Percentiles rank a stretch among this genome's conserved stretches.
phyloP scores from a whole-genome alignment of 805 yeast species.

The Ogataea nitratoaversa region DNA sequence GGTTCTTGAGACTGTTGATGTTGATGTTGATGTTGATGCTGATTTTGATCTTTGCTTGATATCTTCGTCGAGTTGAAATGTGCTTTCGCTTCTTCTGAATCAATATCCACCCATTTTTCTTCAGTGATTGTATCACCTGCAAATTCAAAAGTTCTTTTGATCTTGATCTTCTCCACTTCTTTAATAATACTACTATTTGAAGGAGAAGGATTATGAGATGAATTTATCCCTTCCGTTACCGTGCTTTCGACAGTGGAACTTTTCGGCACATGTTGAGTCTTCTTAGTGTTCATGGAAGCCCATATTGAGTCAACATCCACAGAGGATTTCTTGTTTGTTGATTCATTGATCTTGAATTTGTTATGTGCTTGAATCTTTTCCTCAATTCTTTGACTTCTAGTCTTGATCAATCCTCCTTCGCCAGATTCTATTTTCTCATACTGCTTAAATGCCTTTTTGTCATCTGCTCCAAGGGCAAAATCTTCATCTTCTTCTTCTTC shows the following conservation, averaged over 20 bases:
- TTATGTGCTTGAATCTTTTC: constrained; percentile 32
- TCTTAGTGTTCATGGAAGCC: constrained; percentile 43
- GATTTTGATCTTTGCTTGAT: not conserved
- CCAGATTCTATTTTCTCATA: constrained; percentile 54
- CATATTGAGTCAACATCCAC: constrained; percentile 50
- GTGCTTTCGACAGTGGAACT: not conserved
- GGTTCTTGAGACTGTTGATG: constrained; percentile 1
- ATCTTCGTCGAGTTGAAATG: constrained; percentile 52
- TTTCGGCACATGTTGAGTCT: not conserved
- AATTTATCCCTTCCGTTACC: not conserved
- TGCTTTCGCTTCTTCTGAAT: constrained; percentile 85
- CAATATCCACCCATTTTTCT: constrained; percentile 67
- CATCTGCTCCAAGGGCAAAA: constrained; percentile 30
- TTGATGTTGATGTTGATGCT: constrained; percentile 1
- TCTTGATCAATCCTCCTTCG: constrained; percentile 62
- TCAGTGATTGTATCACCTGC: constrained; percentile 84
- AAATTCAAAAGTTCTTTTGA: constrained; percentile 75
- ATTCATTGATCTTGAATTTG: constrained; percentile 14
- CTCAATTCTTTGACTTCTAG: constrained; percentile 56
- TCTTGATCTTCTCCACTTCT: constrained; percentile 50
- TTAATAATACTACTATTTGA: not conserved
- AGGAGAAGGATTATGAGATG: too few species aligned
- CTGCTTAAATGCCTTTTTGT: constrained; percentile 22
- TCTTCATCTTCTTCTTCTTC: constrained; percentile 25
- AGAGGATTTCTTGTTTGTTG: constrained; percentile 20